Base-by-base conservation (phyloP, 1,284 basidiomycete species). In the Fomitopsis palustris region DNA sequence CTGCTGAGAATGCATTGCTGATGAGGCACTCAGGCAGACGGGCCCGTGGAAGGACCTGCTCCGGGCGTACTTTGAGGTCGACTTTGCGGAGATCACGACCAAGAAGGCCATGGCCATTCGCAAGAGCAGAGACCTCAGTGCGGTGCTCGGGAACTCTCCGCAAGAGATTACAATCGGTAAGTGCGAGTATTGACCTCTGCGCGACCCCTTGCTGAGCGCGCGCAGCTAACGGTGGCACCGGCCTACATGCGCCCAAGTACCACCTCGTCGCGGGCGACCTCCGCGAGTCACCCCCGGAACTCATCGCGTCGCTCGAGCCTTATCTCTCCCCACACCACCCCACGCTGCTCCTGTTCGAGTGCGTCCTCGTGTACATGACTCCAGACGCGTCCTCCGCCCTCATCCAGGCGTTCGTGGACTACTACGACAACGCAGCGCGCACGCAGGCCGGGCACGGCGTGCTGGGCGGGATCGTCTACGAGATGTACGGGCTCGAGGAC, bases 341-440 rank as follows among this genome's bases (percentile, higher is more conserved):
- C 1, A 95, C 93, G 0, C 81, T 98, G 1, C 78, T 96, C 19
- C 75, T 98, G 9, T 93, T 93, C 61, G 95, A 98, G 78, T 96
- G 95, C 65, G 91, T 97, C 3, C 81, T 96, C 60, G 92, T 87
- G n/a, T 98, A 98, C 73, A 90, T 97, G 83, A 68, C 77, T 0
- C 85, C 90, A 0, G 69, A 74, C 5, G 77, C 81, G 3, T 88
- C 87, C 0, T 75, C 79, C 25, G 75, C 76, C 0, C 70, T 96
- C n/a, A 76, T 96, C 5, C 70, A 76, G 38, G 95, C 91, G 90
- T 95, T 95, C 69, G 78, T 82, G 0, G 75, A 82, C 53, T 81
- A 81, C 60, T 88, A 88, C 67, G 68, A 70, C 19, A 42, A 56
- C 0, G 35, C 49, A 10, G 38, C 25, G 35, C 61, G 33, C 9